Conservation (phyloP, 139 green algal species). For the Deuterostichococcus epilithicus region DNA sequence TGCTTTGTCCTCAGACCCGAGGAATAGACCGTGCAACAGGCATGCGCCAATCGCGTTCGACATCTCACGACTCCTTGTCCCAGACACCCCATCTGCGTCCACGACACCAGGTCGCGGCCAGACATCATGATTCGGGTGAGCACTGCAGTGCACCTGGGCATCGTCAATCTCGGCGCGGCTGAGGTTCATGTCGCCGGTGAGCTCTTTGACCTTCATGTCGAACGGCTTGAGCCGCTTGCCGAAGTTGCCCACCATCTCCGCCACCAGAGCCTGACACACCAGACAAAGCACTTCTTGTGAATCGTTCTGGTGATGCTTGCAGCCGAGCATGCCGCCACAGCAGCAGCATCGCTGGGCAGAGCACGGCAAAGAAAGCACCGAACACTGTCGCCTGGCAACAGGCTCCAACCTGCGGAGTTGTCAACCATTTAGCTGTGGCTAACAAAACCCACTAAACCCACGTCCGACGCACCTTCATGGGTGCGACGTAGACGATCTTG, state of each 20-base stretch:
- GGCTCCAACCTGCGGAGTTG: no score
- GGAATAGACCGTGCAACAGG: no score
- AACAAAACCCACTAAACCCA: background rate
- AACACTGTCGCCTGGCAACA: background rate
- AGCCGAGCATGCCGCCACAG: background rate
- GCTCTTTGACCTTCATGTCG: constrained; percentile 69
- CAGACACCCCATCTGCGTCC: no score
- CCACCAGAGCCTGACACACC: constrained; percentile 80
- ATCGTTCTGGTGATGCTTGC: no score
- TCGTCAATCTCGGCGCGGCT: constrained; percentile 90
- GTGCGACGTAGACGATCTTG: constrained; percentile 98
- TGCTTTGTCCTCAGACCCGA: no score
- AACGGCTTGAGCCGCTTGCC: constrained; percentile 41
- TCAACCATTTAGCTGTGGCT: background rate
- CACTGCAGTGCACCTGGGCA: constrained; percentile 32
- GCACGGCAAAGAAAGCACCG: background rate
- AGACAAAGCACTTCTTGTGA: background rate
- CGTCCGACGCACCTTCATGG: constrained; percentile 80
- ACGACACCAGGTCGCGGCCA: no score
- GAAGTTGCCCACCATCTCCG: constrained; percentile 97
- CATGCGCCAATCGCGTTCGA: no score
- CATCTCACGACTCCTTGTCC: no score
- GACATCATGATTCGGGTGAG: background rate
- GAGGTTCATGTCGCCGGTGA: constrained; percentile 90
- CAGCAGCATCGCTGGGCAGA: background rate